Conservation (phyloP, 164 flowering plant genomes). For the Nymphaea colorata region DNA sequence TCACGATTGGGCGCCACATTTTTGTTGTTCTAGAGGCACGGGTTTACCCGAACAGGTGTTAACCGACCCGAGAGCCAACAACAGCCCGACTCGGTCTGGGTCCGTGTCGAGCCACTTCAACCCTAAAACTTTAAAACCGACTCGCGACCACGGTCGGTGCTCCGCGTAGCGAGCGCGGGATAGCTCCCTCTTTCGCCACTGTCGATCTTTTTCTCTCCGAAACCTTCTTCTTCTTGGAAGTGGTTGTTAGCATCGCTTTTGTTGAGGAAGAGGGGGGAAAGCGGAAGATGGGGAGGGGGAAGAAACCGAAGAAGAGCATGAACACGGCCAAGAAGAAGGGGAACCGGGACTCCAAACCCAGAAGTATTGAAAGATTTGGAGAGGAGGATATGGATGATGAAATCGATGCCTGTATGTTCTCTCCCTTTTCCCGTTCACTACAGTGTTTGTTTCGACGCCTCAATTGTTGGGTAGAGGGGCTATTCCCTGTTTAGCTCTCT, state of each 20-base stretch:
- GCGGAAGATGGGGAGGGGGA: conserved; percentile 27
- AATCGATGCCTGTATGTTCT: conserved; percentile 46
- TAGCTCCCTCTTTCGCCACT: no score
- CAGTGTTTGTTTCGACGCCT: not conserved
- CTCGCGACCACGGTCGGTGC: no score
- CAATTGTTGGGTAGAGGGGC: not conserved
- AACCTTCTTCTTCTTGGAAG: not conserved
- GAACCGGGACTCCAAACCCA: conserved; percentile 2
- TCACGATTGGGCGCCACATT: no score
- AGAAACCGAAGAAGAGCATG: conserved; percentile 17
- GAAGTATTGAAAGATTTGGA: conserved; percentile 11
- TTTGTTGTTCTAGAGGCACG: no score
- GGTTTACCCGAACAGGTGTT: no score
- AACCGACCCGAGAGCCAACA: no score
- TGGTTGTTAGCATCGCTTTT: no score
- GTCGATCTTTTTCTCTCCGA: not conserved
- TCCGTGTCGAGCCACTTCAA: no score
- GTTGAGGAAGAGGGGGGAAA: not conserved
- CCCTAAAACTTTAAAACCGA: no score
- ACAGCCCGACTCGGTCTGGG: no score
- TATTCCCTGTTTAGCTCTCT: not conserved
- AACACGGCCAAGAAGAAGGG: conserved; percentile 15
- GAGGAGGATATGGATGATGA: conserved; percentile 60
- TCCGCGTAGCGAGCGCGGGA: no score
- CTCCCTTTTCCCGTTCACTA: no score